Evolutionary conservation across 768 basidiomycete species (phyloP).

Genomic region (Termitomyces sp.): DNA sequence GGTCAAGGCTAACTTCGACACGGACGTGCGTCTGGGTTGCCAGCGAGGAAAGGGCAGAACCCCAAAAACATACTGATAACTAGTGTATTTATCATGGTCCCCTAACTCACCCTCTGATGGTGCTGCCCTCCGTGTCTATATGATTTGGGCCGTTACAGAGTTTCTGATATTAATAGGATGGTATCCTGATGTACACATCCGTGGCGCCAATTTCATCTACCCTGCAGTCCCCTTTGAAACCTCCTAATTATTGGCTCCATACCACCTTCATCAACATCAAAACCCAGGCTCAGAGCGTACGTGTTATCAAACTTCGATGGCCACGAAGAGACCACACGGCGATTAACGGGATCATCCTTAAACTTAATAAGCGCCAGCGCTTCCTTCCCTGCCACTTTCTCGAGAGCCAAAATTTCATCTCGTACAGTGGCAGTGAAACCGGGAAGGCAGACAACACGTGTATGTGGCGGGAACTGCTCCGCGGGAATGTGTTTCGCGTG

Average conservation of each 20-base stretch:
- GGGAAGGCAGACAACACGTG: slow-evolving; percentile 54
- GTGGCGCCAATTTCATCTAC: background rate
- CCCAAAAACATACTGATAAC: no score
- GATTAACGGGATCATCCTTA: slow-evolving; percentile 38
- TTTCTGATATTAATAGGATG: no score
- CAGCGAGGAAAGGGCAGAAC: no score
- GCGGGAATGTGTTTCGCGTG: slow-evolving; percentile 44
- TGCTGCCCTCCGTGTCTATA: no score
- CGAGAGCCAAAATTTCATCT: slow-evolving; percentile 50
- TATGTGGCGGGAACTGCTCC: slow-evolving; percentile 35
- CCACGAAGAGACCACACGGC: slow-evolving; percentile 46
- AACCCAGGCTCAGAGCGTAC: slow-evolving; percentile 39
- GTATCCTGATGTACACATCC: no score
- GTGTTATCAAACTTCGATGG: slow-evolving; percentile 42
- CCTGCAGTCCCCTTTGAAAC: background rate
- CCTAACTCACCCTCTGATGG: no score
- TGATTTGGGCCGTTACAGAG: no score
- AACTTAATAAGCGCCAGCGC: slow-evolving; percentile 44
- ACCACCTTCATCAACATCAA: slow-evolving; percentile 40
- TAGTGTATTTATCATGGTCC: no score
- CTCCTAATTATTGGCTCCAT: slow-evolving; percentile 37
- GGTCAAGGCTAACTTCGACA: no score
- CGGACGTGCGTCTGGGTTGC: no score
- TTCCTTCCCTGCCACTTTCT: slow-evolving; percentile 46
- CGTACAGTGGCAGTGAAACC: slow-evolving; percentile 56